Conservation (phyloP, 495 filamentous ascomycete species). For the Talaromyces proteolyticus region DNA sequence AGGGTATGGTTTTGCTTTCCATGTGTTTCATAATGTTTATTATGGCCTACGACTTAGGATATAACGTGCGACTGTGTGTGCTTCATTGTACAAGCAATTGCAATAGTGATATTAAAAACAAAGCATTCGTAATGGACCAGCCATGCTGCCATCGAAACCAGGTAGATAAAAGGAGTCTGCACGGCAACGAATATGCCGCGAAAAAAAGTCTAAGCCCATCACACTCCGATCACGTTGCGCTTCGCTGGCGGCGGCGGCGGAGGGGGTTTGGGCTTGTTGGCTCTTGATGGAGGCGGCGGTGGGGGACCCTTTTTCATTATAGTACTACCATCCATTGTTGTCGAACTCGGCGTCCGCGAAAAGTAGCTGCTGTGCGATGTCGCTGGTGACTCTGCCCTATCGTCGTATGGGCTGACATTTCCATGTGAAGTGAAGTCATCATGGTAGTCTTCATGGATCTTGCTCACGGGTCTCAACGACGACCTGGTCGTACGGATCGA, state of each 20-base stretch:
- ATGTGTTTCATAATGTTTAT: too few relatives aligned
- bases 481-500: conserved; percentile 34
- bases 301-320: conserved; percentile 65
- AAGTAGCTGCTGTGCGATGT: conserved; percentile 56
- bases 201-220: background rate
- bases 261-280: conserved; percentile 67
- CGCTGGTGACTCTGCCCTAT: conserved; percentile 55
- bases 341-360: conserved; percentile 50
- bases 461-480: conserved; percentile 33
- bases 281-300: conserved; percentile 73
- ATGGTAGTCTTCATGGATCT: conserved; percentile 50
- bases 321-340: conserved; percentile 31
- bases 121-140: too few relatives aligned
- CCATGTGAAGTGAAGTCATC: conserved; percentile 49
- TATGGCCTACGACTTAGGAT: too few relatives aligned
- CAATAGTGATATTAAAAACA: too few relatives aligned
- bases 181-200: background rate
- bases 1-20: too few relatives aligned
- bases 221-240: conserved; percentile 29
- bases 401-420: conserved; percentile 50
- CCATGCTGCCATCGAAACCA: too few relatives aligned
- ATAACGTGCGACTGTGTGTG: too few relatives aligned
- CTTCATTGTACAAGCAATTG: too few relatives aligned
- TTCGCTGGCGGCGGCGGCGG: conserved; percentile 52
- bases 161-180: too few relatives aligned